Evolutionary conservation across 306 rosid species (phyloP).

Genomic region (Gastrolobium bilobum): DNA sequence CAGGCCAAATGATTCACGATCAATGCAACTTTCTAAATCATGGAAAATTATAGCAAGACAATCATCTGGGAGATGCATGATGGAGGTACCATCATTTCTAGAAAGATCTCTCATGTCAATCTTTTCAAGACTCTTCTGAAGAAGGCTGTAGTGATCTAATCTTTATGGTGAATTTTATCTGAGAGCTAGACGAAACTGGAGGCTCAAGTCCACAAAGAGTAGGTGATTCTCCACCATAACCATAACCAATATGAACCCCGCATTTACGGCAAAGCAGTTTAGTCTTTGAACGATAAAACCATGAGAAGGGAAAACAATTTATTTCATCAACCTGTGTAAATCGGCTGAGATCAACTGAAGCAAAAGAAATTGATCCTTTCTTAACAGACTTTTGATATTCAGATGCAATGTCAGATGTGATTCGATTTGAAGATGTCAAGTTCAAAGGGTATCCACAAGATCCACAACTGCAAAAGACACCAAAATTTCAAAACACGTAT

Average conservation of each 20-base stretch:
- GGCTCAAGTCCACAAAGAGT: constrained; percentile 65
- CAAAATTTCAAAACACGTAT: constrained; percentile 44
- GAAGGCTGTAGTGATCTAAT: constrained; percentile 67
- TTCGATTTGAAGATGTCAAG: constrained; percentile 65
- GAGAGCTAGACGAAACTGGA: constrained; percentile 58
- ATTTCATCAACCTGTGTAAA: constrained; percentile 75
- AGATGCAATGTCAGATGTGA: constrained; percentile 66
- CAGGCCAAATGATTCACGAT: constrained; percentile 73
- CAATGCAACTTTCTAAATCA: constrained; percentile 55
- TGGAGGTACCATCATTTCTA: constrained; percentile 50
- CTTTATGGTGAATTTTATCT: constrained; percentile 60
- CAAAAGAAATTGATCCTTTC: constrained; percentile 65
- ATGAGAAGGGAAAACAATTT: constrained; percentile 61
- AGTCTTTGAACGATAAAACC: constrained; percentile 64
- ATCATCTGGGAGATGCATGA: constrained; percentile 70
- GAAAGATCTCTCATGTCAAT: constrained; percentile 58
- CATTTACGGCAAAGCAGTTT: constrained; percentile 70
- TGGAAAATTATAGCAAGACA: constrained; percentile 67
- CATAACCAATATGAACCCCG: constrained; percentile 73
- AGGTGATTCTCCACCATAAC: constrained; percentile 58
- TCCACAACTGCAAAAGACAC: constrained; percentile 64
- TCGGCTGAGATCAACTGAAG: constrained; percentile 70
- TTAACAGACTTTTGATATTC: constrained; percentile 62
- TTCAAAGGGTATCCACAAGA: constrained; percentile 79
- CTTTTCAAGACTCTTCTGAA: constrained; percentile 60